These are phyloP conservation scores for Aspergillus glaucus DNA, from an alignment of 2,329 filamentous ascomycete genomes.

Conservation along the genomic window DNA sequence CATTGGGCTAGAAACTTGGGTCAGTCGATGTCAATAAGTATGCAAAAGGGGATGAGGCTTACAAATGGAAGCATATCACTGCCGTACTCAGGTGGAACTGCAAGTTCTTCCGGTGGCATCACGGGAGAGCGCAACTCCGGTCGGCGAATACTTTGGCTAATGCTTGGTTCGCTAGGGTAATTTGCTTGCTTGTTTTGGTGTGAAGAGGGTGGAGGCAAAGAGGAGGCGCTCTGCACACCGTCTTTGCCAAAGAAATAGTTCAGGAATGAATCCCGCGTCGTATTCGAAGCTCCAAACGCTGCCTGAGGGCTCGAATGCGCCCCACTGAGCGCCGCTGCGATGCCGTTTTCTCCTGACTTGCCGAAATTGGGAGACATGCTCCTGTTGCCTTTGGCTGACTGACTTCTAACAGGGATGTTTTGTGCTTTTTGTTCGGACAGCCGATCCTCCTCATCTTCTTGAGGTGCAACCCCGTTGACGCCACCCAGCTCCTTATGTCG, in stretches of 20 bases:
- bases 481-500: slow-evolving; percentile 74
- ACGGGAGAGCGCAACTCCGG: slow-evolving; percentile 44
- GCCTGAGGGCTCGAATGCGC: slow-evolving; percentile 56
- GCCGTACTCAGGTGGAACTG: slow-evolving; percentile 31
- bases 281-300: slow-evolving; percentile 55
- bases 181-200: slow-evolving; percentile 61
- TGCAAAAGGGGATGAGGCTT: slow-evolving; percentile 24
- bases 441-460: slow-evolving; percentile 61
- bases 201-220: slow-evolving; percentile 34
- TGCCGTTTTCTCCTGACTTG: slow-evolving; percentile 55
- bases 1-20: slow-evolving; percentile 25
- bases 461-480: slow-evolving; percentile 64
- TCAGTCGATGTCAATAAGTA: slow-evolving; percentile 2
- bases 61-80: slow-evolving; percentile 43
- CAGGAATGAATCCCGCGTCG: slow-evolving; percentile 80
- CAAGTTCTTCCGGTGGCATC: slow-evolving; percentile 41
- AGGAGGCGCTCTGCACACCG: slow-evolving; percentile 44
- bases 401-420: slow-evolving; percentile 55
- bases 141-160: slow-evolving; percentile 74
- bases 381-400: slow-evolving; percentile 56
- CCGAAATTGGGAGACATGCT: slow-evolving; percentile 78
- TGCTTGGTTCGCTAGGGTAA: slow-evolving; percentile 71
- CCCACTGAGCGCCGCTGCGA: slow-evolving; percentile 64
- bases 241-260: slow-evolving; percentile 99
- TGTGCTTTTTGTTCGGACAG: slow-evolving; percentile 49